These are phyloP conservation scores for Neurospora sp. DNA, from an alignment of 2,329 filamentous ascomycete genomes.

Conservation along the genomic window DNA sequence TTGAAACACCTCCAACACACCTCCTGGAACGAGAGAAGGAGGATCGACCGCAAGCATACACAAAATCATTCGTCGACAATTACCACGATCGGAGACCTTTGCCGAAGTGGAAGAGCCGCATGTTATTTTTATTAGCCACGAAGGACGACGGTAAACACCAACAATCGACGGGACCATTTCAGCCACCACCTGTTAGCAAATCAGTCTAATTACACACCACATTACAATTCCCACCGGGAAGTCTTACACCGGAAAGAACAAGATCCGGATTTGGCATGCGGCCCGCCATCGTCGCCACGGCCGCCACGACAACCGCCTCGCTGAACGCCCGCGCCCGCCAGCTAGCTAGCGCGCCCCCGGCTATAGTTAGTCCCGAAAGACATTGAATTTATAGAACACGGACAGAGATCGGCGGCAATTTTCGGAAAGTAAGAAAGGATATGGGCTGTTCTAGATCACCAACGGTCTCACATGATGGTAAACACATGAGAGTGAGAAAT, in stretches of 20 bases:
- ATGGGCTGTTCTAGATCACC: background rate
- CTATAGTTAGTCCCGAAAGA: background rate
- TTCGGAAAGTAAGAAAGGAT: background rate
- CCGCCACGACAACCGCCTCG: background rate
- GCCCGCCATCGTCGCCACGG: background rate
- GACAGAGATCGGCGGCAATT: background rate
- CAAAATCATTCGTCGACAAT: background rate
- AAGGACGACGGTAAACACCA: background rate
- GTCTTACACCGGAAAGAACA: background rate
- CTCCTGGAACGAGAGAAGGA: background rate
- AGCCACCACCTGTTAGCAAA: no score
- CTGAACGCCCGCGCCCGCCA: background rate
- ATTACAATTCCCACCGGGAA: no score
- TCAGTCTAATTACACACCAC: no score
- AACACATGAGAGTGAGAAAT: no score
- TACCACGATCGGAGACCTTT: background rate
- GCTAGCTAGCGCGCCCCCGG: background rate
- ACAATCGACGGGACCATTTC: no score
- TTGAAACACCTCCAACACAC: background rate
- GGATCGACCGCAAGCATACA: background rate
- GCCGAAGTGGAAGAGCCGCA: background rate
- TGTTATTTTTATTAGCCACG: background rate
- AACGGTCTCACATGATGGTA: background rate
- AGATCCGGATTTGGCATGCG: background rate
- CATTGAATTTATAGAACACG: background rate